Conservation (phyloP, 768 basidiomycete genomes). For the Mycena galericulata region DNA sequence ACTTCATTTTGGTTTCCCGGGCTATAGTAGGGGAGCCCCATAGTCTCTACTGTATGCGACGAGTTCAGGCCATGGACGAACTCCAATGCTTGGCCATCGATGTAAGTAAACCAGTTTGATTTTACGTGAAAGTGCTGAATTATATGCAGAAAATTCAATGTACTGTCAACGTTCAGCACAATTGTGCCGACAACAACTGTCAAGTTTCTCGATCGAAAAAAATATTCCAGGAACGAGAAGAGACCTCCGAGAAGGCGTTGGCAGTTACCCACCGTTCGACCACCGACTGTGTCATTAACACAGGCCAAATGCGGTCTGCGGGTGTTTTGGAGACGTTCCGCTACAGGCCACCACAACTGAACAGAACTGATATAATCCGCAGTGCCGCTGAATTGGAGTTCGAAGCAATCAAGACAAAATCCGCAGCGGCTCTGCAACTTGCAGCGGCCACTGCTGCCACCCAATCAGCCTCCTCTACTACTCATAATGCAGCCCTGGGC, state of each 20-base stretch:
- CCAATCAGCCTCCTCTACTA: too few relatives aligned
- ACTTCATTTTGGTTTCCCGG: too few relatives aligned
- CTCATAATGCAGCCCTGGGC: too few relatives aligned
- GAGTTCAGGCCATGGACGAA: too few relatives aligned
- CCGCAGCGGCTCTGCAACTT: background rate
- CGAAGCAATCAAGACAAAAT: background rate
- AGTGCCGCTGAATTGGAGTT: background rate
- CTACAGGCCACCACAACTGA: background rate
- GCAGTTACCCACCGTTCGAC: background rate
- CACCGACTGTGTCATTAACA: conserved; percentile 15
- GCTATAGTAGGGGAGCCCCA: too few relatives aligned
- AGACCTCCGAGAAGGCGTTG: background rate
- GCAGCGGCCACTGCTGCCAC: too few relatives aligned
- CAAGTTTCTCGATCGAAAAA: background rate
- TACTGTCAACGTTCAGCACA: conserved; percentile 39
- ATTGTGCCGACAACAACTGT: conserved; percentile 34
- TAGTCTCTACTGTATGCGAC: too few relatives aligned
- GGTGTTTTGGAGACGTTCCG: conserved; percentile 9
- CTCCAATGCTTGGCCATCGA: too few relatives aligned
- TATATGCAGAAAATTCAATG: conserved; percentile 32
- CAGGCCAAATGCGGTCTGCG: conserved; percentile 24
- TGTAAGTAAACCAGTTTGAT: too few relatives aligned
- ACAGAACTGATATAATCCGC: background rate
- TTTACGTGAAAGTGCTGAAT: background rate
- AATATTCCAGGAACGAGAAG: conserved; percentile 30